Base-by-base conservation (phyloP, 495 filamentous ascomycete species). In the Glarea lozoyensis region DNA sequence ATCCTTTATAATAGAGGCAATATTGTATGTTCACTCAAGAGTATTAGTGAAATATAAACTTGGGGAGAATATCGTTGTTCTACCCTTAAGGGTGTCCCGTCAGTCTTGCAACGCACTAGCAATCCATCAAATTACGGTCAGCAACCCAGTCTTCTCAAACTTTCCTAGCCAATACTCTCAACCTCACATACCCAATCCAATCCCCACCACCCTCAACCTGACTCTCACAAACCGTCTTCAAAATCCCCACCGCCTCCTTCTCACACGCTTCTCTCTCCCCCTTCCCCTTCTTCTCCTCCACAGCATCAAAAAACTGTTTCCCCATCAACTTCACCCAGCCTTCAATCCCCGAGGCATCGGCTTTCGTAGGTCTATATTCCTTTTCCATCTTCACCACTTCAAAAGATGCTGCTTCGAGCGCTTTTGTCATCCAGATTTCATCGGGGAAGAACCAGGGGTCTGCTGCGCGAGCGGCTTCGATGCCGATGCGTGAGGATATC, bases 361-460 rank as follows among this genome's bases (percentile, higher is more conserved):
- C 63, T 18, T 41, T 49, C 23, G 79, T 85, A 18, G 84, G 80
- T 40, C 84, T 55, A 55, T 79, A 78, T 58, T 83, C 81, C 12
- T 61, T 53, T 68, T 87, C 82, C 9, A 74, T 54, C 37, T 59
- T 64, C 56, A 78, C 74, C 0, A 86, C 72, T 42, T 60, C 56
- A 56, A 82, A 87, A 11, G 46, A 41, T 0, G 58, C 58, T 13
- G 61, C 50, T 47, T 73, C 68, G 48, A 87, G 56, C 42, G 74
- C 60, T 7, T 56, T 45, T 17, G 43, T 55, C 68, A 69, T 75
- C 21, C 53, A 49, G 11, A 37, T 31, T 46, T 76, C 79, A 24
- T 76, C 78, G 0, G 83, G 79, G 54, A 88, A 88, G 50, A 81
- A 84, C 84, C 85, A 89, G 13, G 83, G 84, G 43, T 67, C 66